Percentiles rank a stretch among this genome's conserved stretches.
Evolutionary conservation across 108 stramenopile genomes (phyloP).

Genomic region (Tribonema minus): DNA sequence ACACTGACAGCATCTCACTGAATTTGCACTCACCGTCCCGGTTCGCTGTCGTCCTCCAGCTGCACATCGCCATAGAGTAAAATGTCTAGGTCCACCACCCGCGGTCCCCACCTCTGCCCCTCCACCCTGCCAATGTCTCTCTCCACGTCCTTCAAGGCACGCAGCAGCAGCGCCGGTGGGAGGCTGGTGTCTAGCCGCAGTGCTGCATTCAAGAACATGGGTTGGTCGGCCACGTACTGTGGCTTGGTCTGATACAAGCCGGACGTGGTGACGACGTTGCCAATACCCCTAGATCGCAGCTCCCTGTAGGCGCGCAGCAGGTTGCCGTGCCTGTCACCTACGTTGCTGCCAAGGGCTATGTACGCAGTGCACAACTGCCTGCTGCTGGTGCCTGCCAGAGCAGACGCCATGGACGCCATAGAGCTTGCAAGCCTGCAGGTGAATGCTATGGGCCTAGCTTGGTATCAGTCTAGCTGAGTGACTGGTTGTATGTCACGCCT

Average conservation of each 20-base stretch:
- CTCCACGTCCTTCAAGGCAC: conserved; percentile 36
- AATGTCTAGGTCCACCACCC: conserved; percentile 49
- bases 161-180: conserved; percentile 10
- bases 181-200: conserved; percentile 33
- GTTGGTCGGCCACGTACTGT: conserved; percentile 48
- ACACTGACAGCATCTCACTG: too few species aligned
- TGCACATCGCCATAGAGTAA: neutral
- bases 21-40: neutral
- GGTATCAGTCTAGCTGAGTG: too few species aligned
- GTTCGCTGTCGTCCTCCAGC: neutral
- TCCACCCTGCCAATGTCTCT: conserved; percentile 28
- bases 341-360: conserved; percentile 44
- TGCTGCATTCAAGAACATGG: conserved; percentile 49
- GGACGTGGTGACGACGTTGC: conserved; percentile 27
- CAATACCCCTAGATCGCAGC: conserved; percentile 31
- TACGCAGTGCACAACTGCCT: conserved; percentile 17
- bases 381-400: neutral
- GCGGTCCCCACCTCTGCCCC: conserved; percentile 40
- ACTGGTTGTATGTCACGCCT: too few species aligned
- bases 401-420: too few species aligned
- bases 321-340: conserved; percentile 36
- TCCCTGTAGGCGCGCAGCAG: conserved; percentile 27
- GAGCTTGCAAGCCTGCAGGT: too few species aligned
- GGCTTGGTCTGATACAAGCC: conserved; percentile 46
- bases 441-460: too few species aligned